Conservation (phyloP, 495 filamentous ascomycete genomes). For the Aspergillus biplanus region DNA sequence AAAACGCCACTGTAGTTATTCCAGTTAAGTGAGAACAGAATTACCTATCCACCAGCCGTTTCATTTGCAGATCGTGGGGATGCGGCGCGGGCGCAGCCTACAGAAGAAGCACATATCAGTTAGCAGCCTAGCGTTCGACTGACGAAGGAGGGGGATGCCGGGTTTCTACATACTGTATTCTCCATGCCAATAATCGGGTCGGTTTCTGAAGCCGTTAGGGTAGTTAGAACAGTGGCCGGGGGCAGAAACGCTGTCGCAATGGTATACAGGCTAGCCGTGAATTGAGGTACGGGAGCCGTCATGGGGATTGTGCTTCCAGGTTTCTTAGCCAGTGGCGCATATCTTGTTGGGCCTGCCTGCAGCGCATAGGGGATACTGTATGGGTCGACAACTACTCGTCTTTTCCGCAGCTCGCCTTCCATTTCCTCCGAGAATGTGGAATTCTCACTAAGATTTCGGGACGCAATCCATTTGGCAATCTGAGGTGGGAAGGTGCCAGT, state of each 20-base stretch:
- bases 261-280: constrained; percentile 62
- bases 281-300: constrained; percentile 56
- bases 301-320: constrained; percentile 68
- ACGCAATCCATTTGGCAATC: constrained; percentile 43
- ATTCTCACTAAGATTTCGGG: constrained; percentile 31
- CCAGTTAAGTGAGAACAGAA: constrained; percentile 15
- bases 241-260: constrained; percentile 62
- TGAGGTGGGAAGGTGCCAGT: constrained; percentile 60
- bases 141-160: neutral
- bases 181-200: constrained; percentile 58
- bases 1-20: too few relatives aligned
- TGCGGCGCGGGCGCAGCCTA: constrained; percentile 44
- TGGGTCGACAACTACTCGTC: constrained; percentile 31
- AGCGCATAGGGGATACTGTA: constrained; percentile 61
- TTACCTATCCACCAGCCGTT: constrained; percentile 39
- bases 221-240: constrained; percentile 59
- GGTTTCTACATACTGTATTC: constrained; percentile 62
- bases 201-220: constrained; percentile 62
- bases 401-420: constrained; percentile 36
- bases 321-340: constrained; percentile 73
- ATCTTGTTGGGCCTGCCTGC: constrained; percentile 67
- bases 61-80: constrained; percentile 38
- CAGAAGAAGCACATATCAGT: neutral
- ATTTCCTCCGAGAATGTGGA: constrained; percentile 12
- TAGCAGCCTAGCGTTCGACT: neutral